These are phyloP conservation scores for Penicillium hesseltinei DNA, from an alignment of 2,329 filamentous ascomycete species.

Conservation along the genomic window DNA sequence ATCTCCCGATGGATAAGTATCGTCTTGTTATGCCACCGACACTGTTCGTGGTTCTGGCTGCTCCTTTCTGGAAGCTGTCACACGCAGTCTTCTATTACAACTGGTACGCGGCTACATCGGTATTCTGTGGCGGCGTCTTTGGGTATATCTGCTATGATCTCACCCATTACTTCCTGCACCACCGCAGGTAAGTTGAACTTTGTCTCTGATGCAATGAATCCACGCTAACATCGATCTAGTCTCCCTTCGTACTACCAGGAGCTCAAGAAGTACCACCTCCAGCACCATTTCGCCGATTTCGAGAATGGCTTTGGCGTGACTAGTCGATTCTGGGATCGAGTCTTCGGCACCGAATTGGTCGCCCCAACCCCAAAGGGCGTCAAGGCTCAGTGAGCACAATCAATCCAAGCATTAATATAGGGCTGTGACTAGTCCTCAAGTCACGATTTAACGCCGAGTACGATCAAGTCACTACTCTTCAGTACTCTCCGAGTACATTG, in stretches of 20 bases:
- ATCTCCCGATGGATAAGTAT: conserved; percentile 98
- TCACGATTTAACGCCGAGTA: conserved; percentile 21
- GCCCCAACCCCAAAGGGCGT: conserved; percentile 35
- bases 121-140: conserved; percentile 87
- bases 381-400: conserved; percentile 36
- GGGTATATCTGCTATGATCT: conserved; percentile 96
- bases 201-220: neutral
- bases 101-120: conserved; percentile 75
- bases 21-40: conserved; percentile 95
- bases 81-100: conserved; percentile 78
- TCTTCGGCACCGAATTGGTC: conserved; percentile 85
- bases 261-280: conserved; percentile 95
- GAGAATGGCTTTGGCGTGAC: conserved; percentile 97
- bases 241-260: conserved; percentile 85
- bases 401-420: neutral
- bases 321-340: conserved; percentile 87
- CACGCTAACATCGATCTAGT: conserved; percentile 37
- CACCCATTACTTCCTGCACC: conserved; percentile 98
- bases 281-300: conserved; percentile 97
- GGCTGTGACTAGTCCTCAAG: conserved; percentile 1
- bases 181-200: conserved; percentile 66
- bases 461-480: neutral
- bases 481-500: conserved; percentile 4
- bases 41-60: conserved; percentile 77
- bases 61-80: conserved; percentile 89